phyloP scores from a whole-genome alignment of 2,329 filamentous ascomycete genomes.

The Delphinella strobiligena region DNA sequence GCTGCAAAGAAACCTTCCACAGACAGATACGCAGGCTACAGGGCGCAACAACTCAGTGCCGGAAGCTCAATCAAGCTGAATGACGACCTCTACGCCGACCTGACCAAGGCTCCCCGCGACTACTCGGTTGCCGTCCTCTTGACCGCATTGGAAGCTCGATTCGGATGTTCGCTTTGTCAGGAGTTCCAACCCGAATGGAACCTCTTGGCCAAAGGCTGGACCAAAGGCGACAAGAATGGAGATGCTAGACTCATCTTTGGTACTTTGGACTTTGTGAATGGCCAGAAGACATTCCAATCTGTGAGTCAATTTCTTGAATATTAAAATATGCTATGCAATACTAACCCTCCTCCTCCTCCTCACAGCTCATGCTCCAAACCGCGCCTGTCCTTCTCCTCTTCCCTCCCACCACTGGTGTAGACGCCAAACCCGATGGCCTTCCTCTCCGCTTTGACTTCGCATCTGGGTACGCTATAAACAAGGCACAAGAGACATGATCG shows the following conservation, averaged over 20 bases:
- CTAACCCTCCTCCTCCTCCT: neutral
- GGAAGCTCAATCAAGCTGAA: slow-evolving; percentile 60
- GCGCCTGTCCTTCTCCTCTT: slow-evolving; percentile 84
- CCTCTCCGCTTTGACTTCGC: slow-evolving; percentile 79
- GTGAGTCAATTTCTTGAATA: slow-evolving; percentile 39
- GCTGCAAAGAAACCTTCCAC: slow-evolving; percentile 49
- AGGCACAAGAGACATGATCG: no score
- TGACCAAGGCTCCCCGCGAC: slow-evolving; percentile 69
- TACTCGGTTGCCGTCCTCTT: slow-evolving; percentile 73
- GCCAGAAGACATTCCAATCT: slow-evolving; percentile 74
- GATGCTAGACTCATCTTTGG: slow-evolving; percentile 66
- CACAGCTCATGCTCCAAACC: slow-evolving; percentile 80
- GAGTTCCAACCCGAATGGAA: slow-evolving; percentile 96
- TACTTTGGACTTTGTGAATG: slow-evolving; percentile 78
- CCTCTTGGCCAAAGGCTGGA: slow-evolving; percentile 74
- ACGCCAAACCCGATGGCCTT: slow-evolving; percentile 56
- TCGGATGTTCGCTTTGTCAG: slow-evolving; percentile 73
- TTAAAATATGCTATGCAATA: neutral
- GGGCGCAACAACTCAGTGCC: slow-evolving; percentile 52
- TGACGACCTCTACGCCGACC: slow-evolving; percentile 60
- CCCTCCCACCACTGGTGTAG: slow-evolving; percentile 69
- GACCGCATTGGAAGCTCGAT: slow-evolving; percentile 73
- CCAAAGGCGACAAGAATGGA: slow-evolving; percentile 65
- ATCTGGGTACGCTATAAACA: slow-evolving; percentile 48
- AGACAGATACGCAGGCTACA: slow-evolving; percentile 61